Evolutionary conservation across 2,329 filamentous ascomycete species (phyloP).

Genomic region (Fusarium compactum): DNA sequence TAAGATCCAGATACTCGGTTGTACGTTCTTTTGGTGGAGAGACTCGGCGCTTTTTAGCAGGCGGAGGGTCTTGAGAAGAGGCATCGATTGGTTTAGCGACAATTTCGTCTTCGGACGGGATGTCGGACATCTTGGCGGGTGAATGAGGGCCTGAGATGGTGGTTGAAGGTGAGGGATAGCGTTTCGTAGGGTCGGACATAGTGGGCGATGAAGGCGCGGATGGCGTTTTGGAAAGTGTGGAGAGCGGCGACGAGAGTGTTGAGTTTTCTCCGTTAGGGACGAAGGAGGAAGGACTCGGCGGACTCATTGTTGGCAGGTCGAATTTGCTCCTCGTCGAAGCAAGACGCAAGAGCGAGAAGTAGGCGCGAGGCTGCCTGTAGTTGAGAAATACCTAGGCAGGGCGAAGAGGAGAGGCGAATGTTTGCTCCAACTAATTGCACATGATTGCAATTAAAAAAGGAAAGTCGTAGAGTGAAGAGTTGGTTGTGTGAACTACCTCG

Average conservation of each 20-base stretch:
- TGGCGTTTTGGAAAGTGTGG: slow-evolving; percentile 65
- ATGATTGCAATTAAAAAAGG: slow-evolving; percentile 32
- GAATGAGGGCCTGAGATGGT: slow-evolving; percentile 64
- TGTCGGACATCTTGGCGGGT: slow-evolving; percentile 60
- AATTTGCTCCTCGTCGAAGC: slow-evolving; percentile 23
- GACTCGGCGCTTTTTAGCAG: slow-evolving; percentile 81
- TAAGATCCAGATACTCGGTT: slow-evolving; percentile 84
- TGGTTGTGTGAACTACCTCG: background rate
- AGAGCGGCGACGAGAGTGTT: slow-evolving; percentile 66
- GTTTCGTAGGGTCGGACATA: slow-evolving; percentile 55
- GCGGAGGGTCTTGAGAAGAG: slow-evolving; percentile 69
- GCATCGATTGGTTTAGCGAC: slow-evolving; percentile 43
- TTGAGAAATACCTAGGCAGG: slow-evolving; percentile 10
- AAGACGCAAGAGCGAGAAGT: slow-evolving; percentile 22
- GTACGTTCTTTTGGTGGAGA: slow-evolving; percentile 73
- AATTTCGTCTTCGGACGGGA: slow-evolving; percentile 52
- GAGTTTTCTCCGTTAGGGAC: slow-evolving; percentile 52
- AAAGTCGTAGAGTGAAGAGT: slow-evolving; percentile 16
- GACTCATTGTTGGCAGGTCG: slow-evolving; percentile 41
- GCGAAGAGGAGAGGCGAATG: slow-evolving; percentile 12
- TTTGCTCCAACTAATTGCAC: slow-evolving; percentile 36
- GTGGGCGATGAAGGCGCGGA: slow-evolving; percentile 62
- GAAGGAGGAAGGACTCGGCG: slow-evolving; percentile 47
- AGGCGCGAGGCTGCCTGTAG: slow-evolving; percentile 11
- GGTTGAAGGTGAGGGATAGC: slow-evolving; percentile 67